Base-by-base conservation (phyloP, 192 early-diverging fungal genomes). In the Spinellus fusiger region DNA sequence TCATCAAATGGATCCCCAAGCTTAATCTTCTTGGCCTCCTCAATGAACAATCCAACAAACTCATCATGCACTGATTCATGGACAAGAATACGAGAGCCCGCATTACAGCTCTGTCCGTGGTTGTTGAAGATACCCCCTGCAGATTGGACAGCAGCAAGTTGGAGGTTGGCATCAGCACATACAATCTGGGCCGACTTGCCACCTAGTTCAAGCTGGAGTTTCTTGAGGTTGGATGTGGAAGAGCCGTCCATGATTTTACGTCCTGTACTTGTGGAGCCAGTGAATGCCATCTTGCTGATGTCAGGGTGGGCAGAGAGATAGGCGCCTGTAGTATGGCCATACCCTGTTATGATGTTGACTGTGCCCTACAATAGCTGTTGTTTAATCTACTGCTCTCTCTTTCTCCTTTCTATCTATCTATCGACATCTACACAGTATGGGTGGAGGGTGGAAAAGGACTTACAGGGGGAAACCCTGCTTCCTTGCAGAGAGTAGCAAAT, bases 141-240 rank as follows among this genome's bases (percentile, higher is more conserved):
- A 27, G 82, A 75, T 27, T 80, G 83, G 40, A 74, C 66, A 18
- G 90, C 80, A 6, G 89, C 86, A 49, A 86, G 69, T 20, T 87
- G 81, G 12, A 91, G 62, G 70, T 92, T 77, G 31, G 84, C 82
- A 77, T 93, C 91, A 18, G 73, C 80, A 69, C 87, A 89, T 20
- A 93, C 79, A 40, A 90, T 76, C 57, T 83, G 78, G 9, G 92
- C 87, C 54, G 89, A 91, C 70, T 95, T 95, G 40, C 93, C 93
- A 47, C 87, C 93, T 3, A 95, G 83, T 73, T 95, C 93, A 25
- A 95, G 72, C 0, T 82, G 84, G 27, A 92, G 69, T 16, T 86
- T 83, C 72, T 93, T 93, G 50, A 87, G 72, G 26, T 83, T 80
- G 47, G 71, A 72, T 12, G 63, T 67, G 0, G 87, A 77, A 34